A percentile compares a stretch with the other conserved stretches of the same genome.
Evolutionary conservation across 2,329 filamentous ascomycete genomes (phyloP).

Genomic region (Amauroascus verrucosus): DNA sequence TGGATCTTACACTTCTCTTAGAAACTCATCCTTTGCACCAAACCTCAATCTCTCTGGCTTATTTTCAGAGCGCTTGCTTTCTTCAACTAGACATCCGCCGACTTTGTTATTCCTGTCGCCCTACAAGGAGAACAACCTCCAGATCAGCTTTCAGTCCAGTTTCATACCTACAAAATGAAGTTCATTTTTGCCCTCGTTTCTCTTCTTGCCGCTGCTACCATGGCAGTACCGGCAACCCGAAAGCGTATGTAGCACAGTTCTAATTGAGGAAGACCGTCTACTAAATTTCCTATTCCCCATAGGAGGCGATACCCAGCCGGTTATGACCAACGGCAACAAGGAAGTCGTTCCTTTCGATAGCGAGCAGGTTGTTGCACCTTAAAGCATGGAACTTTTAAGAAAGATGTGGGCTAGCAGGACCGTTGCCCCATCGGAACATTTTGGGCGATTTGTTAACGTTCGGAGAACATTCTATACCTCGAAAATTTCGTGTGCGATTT

Average conservation of each 20-base stretch:
- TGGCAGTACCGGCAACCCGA: slow-evolving; percentile 14
- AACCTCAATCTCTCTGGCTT: background rate
- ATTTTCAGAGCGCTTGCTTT: background rate
- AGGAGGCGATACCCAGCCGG: slow-evolving; percentile 15
- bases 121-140: too few relatives aligned
- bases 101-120: too few relatives aligned
- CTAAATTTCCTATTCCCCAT: background rate
- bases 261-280: background rate
- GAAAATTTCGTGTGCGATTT: background rate
- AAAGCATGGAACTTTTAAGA: background rate
- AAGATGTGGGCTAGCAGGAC: background rate
- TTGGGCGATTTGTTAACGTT: background rate
- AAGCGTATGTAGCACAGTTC: slow-evolving; percentile 12
- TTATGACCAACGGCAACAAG: slow-evolving; percentile 13
- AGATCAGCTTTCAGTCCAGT: too few relatives aligned
- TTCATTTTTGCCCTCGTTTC: slow-evolving; percentile 14
- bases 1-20: background rate
- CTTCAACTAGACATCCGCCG: too few relatives aligned
- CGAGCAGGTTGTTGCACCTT: slow-evolving; percentile 13
- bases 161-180: slow-evolving; percentile 13
- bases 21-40: background rate
- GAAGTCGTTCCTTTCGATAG: slow-evolving; percentile 16
- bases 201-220: slow-evolving; percentile 13
- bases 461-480: background rate
- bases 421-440: background rate